Conservation (phyloP, 2,329 filamentous ascomycete species). For the Zarea fungicola region DNA sequence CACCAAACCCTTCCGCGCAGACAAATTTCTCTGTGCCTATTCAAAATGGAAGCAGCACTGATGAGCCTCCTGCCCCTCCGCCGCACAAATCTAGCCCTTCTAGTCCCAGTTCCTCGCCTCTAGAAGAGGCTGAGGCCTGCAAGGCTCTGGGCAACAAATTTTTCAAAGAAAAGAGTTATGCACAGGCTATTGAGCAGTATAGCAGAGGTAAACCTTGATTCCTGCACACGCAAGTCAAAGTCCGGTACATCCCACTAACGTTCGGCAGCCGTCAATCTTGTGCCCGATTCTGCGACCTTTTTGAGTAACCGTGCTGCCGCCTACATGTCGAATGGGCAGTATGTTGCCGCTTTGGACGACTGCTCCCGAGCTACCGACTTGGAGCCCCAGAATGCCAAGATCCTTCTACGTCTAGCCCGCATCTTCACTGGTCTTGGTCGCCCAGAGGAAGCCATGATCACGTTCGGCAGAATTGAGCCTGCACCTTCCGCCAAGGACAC, state of each 20-base stretch:
- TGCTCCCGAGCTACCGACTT: constrained; percentile 76
- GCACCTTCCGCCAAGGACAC: constrained; percentile 80
- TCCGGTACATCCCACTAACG: constrained; percentile 15
- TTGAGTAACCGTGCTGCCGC: constrained; percentile 93
- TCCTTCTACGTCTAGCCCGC: constrained; percentile 79
- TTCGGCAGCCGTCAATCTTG: constrained; percentile 76
- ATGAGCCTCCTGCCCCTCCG: constrained; percentile 58
- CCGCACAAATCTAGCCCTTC: constrained; percentile 63
- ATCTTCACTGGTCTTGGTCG: constrained; percentile 85
- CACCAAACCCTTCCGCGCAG: constrained; percentile 36
- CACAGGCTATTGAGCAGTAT: constrained; percentile 85
- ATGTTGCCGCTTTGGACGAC: constrained; percentile 76
- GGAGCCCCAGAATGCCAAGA: constrained; percentile 82
- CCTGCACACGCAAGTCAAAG: not conserved
- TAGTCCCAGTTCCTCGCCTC: constrained; percentile 48
- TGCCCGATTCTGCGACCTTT: constrained; percentile 82
- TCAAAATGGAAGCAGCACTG: constrained; percentile 40
- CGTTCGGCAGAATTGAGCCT: constrained; percentile 75
- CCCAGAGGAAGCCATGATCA: constrained; percentile 78
- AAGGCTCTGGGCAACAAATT: constrained; percentile 93
- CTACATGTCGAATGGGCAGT: constrained; percentile 82
- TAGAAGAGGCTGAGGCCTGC: constrained; percentile 81
- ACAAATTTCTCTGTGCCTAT: constrained; percentile 49
- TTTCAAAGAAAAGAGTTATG: constrained; percentile 92
- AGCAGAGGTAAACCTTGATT: constrained; percentile 68